Conservation (phyloP, 2,329 filamentous ascomycete species). For the Didymella glomerata region DNA sequence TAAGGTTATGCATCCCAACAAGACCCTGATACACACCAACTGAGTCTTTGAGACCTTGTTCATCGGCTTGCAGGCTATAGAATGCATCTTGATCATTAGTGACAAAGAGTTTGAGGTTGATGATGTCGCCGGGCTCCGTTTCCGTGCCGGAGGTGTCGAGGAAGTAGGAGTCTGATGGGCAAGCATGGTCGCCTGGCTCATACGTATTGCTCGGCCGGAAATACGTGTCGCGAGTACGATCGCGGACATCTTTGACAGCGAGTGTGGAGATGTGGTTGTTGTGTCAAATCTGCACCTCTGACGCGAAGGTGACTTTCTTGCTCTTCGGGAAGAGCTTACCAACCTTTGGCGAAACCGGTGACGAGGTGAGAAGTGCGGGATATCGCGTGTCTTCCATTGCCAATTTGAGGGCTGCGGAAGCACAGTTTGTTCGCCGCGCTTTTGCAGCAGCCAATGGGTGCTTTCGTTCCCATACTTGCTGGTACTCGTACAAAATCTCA, state of each 20-base stretch:
- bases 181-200: not conserved
- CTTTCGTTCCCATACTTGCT: slow-evolving; percentile 7
- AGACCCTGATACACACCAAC: slow-evolving; percentile 3
- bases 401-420: slow-evolving; percentile 4
- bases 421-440: slow-evolving; percentile 4
- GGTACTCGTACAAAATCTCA: not conserved
- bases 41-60: not conserved
- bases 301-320: not conserved
- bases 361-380: not conserved
- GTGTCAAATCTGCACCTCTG: not conserved
- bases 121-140: not conserved
- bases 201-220: not conserved
- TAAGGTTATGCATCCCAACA: not conserved
- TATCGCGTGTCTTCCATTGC: not conserved
- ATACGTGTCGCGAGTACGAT: not conserved
- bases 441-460: not conserved
- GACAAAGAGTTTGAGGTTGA: slow-evolving; percentile 11
- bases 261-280: not conserved
- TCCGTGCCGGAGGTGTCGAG: slow-evolving; percentile 5
- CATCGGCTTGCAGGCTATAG: not conserved
- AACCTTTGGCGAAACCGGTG: not conserved
- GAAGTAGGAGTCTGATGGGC: not conserved
- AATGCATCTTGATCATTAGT: slow-evolving; percentile 11
- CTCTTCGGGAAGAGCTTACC: not conserved
- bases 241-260: not conserved